Evolutionary conservation across 805 yeast genomes (phyloP).

Genomic region (Wickerhamiella galacta): DNA sequence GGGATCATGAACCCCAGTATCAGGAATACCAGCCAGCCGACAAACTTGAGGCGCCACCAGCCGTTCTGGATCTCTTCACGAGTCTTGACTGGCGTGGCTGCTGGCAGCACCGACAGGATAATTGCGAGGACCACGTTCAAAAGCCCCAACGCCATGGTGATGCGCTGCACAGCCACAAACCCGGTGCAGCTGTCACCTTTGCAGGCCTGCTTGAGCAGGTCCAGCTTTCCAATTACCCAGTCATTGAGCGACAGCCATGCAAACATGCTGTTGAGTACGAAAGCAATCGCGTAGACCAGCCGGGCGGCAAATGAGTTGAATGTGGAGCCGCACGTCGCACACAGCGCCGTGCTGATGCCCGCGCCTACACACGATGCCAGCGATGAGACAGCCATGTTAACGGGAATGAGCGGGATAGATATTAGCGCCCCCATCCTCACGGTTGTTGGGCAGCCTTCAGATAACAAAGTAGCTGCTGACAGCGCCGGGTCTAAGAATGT

Average conservation of each 20-base stretch:
- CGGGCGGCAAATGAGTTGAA: constrained; percentile 72
- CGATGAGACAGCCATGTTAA: constrained; percentile 44
- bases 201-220: constrained; percentile 55
- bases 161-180: constrained; percentile 83
- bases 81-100: constrained; percentile 38
- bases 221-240: constrained; percentile 57
- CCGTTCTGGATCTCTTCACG: constrained; percentile 80
- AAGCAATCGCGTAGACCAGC: constrained; percentile 64
- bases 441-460: too few relatives aligned
- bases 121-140: constrained; percentile 58
- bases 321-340: constrained; percentile 34
- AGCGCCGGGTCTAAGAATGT: too few relatives aligned
- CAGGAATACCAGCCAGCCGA: constrained; percentile 39
- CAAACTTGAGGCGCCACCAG: constrained; percentile 67
- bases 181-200: constrained; percentile 77
- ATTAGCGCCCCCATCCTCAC: constrained; percentile 25
- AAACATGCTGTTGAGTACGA: constrained; percentile 59
- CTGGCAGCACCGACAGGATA: constrained; percentile 44
- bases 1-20: constrained; percentile 63
- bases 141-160: constrained; percentile 73
- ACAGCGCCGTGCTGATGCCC: constrained; percentile 53
- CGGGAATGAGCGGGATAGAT: constrained; percentile 35
- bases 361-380: constrained; percentile 70
- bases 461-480: too few relatives aligned
- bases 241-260: constrained; percentile 90